Evolutionary conservation across 2,329 filamentous ascomycete species (phyloP).

Genomic region (Trichoderma simmonsii): DNA sequence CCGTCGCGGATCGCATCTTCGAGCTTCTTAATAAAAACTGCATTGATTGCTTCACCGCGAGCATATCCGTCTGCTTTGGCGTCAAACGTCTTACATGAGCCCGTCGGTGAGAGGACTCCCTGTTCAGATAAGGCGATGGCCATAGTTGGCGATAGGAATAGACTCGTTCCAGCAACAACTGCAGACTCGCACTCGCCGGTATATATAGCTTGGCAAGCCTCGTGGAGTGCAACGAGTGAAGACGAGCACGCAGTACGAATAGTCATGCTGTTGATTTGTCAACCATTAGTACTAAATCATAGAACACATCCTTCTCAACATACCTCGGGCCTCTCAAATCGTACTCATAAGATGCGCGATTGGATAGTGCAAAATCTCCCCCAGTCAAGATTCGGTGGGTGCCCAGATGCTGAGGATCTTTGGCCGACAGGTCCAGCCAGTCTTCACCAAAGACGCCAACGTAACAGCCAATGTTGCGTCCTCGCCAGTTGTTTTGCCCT

Average conservation of each 20-base stretch:
- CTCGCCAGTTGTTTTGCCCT: constrained; percentile 27
- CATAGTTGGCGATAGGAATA: constrained; percentile 31
- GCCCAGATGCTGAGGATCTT: constrained; percentile 23
- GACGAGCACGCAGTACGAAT: constrained; percentile 41
- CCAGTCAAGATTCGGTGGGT: constrained; percentile 25
- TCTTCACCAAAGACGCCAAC: constrained; percentile 33
- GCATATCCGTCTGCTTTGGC: constrained; percentile 48
- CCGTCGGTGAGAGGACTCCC: constrained; percentile 36
- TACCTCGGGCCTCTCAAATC: constrained; percentile 34
- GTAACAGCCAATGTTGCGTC: constrained; percentile 29
- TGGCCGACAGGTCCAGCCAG: constrained; percentile 23
- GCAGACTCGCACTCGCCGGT: constrained; percentile 28
- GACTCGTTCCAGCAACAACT: constrained; percentile 32
- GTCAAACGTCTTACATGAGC: constrained; percentile 39
- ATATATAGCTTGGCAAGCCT: constrained; percentile 32
- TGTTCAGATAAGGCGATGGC: constrained; percentile 31
- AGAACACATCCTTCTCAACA: background rate
- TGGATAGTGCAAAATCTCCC: constrained; percentile 30
- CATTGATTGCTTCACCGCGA: constrained; percentile 46
- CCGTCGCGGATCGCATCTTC: constrained; percentile 45
- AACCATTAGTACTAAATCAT: background rate
- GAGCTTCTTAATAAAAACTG: constrained; percentile 46
- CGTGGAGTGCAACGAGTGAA: constrained; percentile 34
- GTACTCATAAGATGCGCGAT: constrained; percentile 33
- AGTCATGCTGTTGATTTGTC: constrained; percentile 23